Evolutionary conservation across 768 basidiomycete species (phyloP).

Genomic region (Boletellus ananas): DNA sequence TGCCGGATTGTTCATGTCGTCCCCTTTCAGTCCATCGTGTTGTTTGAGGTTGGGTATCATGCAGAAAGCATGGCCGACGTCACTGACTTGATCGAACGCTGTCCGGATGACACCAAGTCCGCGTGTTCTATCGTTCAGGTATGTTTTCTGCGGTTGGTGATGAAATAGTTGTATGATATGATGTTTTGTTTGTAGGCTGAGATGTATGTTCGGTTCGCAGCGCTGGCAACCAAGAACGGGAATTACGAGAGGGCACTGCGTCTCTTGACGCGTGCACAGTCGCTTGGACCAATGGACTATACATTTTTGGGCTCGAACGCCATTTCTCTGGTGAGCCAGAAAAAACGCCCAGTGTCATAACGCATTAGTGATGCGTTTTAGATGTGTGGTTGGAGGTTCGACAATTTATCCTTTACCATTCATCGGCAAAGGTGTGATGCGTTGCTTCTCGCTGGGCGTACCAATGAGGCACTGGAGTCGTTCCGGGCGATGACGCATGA

Average conservation of each 20-base stretch:
- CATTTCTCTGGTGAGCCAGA: neutral
- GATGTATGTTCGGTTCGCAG: slow-evolving; percentile 7
- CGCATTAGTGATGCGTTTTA: neutral
- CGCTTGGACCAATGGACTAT: slow-evolving; percentile 2
- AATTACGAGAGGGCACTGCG: neutral
- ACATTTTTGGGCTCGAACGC: neutral
- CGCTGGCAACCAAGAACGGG: neutral
- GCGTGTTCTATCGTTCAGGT: slow-evolving; percentile 6
- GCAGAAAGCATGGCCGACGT: slow-evolving; percentile 11
- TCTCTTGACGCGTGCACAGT: neutral
- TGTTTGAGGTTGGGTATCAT: slow-evolving; percentile 10
- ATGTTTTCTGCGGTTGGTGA: neutral
- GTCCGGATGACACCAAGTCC: slow-evolving; percentile 1
- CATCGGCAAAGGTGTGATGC: slow-evolving; percentile 1
- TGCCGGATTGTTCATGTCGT: neutral
- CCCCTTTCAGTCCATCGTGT: neutral
- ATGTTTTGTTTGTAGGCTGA: slow-evolving; percentile 1
- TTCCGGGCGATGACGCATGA: neutral
- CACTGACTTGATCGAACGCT: slow-evolving; percentile 1
- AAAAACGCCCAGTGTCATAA: neutral
- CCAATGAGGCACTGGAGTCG: neutral
- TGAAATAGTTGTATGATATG: neutral
- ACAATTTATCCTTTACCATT: slow-evolving; percentile 2
- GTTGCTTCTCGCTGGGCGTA: neutral
- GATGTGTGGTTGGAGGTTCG: slow-evolving; percentile 13